Base-by-base conservation (phyloP, 306 rosid genomes). In the Citrullus mucosospermus region DNA sequence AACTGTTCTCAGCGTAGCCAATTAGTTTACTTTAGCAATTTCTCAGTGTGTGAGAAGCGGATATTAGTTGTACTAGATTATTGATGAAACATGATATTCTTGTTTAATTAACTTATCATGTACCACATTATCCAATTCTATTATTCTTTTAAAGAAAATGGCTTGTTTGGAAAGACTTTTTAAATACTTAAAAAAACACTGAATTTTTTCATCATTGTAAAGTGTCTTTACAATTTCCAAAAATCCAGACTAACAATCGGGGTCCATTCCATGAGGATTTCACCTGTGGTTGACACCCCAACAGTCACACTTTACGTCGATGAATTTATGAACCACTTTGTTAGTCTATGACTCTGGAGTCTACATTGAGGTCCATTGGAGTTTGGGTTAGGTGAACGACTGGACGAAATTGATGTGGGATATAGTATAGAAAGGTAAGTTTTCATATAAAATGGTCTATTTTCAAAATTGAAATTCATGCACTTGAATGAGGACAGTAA, bases 301-400 rank as follows among this genome's bases (percentile, higher is more conserved):
- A 71, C 6, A 48, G 20, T 20, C 38, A 2, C 76, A 7, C 10
- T 41, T 48, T 22, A 22, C 17, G 36, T 25, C n/a, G 13, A 53
- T 15, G 57, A 53, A 53, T 53, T 53, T 53, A 16, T 16, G 20
- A 53, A 53, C 57, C 3, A 16, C 57, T 36, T 51, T 55, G 60
- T 55, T n/a, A 55, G 60, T 55, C 60, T 55, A 25, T 60, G n/a
- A 6, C 57, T 53, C n/a, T 16, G 15, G 57, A 53, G 57, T 53
- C 57, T 53, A 53, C 20, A 16, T 53, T 16, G 17, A 54, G 76
- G 78, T 82, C 67, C 78, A 86, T 84, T 88, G 75, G 34, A 73
- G 38, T 17, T 79, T 39, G 32, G 78, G 86, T 78, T 78, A 39
- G 81, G 75, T 80, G 17, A 66, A 44, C 16, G 54, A 43, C 54